Base-by-base conservation (phyloP, 1,284 basidiomycete genomes). In the Meira miltonrushii region DNA sequence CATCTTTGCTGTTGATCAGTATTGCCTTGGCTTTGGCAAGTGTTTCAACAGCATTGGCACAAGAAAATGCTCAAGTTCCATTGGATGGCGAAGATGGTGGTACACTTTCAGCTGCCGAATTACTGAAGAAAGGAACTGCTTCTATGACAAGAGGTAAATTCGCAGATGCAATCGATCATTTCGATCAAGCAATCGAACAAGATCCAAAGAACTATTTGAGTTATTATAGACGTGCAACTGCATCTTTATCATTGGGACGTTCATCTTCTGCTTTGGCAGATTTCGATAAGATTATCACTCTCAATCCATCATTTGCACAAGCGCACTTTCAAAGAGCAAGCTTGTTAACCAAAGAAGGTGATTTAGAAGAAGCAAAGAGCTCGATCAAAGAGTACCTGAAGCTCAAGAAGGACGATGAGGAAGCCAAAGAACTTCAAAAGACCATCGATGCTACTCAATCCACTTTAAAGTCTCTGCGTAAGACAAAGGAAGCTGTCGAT, bases 221-320 rank as follows among this genome's bases (percentile, higher is more conserved):
- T 21, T 75, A 76, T 67, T 78, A 72, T 59, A 64, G 74, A 5
- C 64, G 75, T 21, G 68, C 74, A 3, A 78, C 75, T 10, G 75
- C 75, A 17, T 66, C 68, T 46, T 73, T 77, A 40, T 73, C 74
- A 15, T 65, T 76, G 25, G 75, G 74, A 10, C 64, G 75, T 25
- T 71, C 72, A 10, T 59, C 60, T 1, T 66, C 73, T 1, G 75
- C 75, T 2, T 61, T 75, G 4, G 60, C 67, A 10, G 74, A 75
- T 44, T 63, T 77, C 54, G 57, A 71, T 33, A 64, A 58, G 19
- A 50, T 74, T 13, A 56, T 75, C 17, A 55, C 61, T 28, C 61
- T 72, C 41, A 75, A 77, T 56, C 73, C 75, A 9, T 56, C 62
- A 41, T 77, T 77, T 53, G 62, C 66, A 25, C 71, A 75, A 61